Conservation (phyloP, 495 filamentous ascomycete genomes). For the Aspergillus panamensis region DNA sequence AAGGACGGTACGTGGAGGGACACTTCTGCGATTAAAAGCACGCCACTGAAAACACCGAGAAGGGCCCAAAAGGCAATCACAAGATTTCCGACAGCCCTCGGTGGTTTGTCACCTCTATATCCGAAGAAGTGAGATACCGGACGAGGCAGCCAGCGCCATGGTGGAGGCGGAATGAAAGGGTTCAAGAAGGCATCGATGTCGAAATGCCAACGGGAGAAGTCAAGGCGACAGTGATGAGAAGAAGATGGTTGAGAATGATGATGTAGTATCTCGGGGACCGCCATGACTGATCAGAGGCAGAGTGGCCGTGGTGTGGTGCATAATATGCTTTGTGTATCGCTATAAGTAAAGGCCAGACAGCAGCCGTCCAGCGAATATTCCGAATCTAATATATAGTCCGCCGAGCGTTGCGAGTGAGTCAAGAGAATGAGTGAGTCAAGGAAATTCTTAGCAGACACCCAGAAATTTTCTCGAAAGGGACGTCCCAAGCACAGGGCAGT, state of each 20-base stretch:
- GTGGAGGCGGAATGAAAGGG: constrained; percentile 51
- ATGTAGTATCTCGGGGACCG: not conserved
- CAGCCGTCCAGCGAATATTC: too few relatives aligned
- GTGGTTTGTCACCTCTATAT: constrained; percentile 30
- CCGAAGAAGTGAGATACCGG: constrained; percentile 43
- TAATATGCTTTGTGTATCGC: not conserved
- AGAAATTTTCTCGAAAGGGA: not conserved
- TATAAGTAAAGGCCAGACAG: not conserved
- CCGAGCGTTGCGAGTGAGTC: too few relatives aligned
- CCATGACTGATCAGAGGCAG: not conserved
- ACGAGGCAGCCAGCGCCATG: constrained; percentile 37
- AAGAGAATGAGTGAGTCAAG: too few relatives aligned
- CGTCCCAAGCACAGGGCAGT: not conserved
- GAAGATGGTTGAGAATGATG: not conserved
- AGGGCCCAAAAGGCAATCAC: constrained; percentile 41
- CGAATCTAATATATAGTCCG: too few relatives aligned
- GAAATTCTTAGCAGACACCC: too few relatives aligned
- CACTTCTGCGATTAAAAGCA: constrained; percentile 40
- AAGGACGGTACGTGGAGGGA: constrained; percentile 40
- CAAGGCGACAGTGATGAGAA: constrained; percentile 6
- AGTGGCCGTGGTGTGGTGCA: not conserved
- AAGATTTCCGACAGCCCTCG: constrained; percentile 35
- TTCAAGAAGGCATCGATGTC: constrained; percentile 66
- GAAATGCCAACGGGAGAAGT: constrained; percentile 46
- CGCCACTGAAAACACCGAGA: constrained; percentile 44